Conservation (phyloP, 495 filamentous ascomycete genomes). For the Neurospora sp. region DNA sequence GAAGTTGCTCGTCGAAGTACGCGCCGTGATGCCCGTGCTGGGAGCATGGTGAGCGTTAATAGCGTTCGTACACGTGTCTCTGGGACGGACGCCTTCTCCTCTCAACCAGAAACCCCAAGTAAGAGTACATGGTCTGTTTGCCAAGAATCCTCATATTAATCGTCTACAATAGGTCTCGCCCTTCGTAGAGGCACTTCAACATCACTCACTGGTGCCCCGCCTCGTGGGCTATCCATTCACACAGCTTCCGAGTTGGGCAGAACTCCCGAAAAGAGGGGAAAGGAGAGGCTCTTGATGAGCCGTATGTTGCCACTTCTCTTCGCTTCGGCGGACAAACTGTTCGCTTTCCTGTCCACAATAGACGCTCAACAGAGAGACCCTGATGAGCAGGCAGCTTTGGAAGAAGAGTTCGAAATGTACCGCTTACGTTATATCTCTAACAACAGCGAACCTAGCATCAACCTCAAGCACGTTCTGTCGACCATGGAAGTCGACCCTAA, state of each 20-base stretch:
- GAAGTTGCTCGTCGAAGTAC: slow-evolving; percentile 9
- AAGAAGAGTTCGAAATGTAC: slow-evolving; percentile 1
- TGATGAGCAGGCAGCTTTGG: not conserved
- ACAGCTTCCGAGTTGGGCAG: not conserved
- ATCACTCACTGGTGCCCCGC: not conserved
- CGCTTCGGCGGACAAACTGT: slow-evolving; percentile 9
- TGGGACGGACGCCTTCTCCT: slow-evolving; percentile 5
- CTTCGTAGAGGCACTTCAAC: not conserved
- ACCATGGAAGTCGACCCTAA: slow-evolving; percentile 1
- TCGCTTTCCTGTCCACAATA: slow-evolving; percentile 3
- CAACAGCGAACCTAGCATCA: slow-evolving; percentile 4
- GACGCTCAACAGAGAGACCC: not conserved
- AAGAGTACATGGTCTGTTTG: slow-evolving; percentile 1
- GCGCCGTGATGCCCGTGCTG: slow-evolving; percentile 3
- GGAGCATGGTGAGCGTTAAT: slow-evolving; percentile 12
- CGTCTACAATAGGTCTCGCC: not conserved
- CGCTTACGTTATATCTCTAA: slow-evolving; percentile 4
- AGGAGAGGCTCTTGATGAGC: slow-evolving; percentile 5
- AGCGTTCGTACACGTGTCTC: slow-evolving; percentile 1
- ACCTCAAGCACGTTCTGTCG: slow-evolving; percentile 6
- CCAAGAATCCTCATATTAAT: not conserved
- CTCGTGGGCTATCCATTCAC: not conserved
- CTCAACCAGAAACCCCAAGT: slow-evolving; percentile 10
- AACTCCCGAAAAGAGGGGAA: slow-evolving; percentile 3
- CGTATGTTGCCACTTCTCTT: slow-evolving; percentile 4